Evolutionary conservation across 805 yeast species (phyloP).

Genomic region (Metschnikowia noctiluminum): DNA sequence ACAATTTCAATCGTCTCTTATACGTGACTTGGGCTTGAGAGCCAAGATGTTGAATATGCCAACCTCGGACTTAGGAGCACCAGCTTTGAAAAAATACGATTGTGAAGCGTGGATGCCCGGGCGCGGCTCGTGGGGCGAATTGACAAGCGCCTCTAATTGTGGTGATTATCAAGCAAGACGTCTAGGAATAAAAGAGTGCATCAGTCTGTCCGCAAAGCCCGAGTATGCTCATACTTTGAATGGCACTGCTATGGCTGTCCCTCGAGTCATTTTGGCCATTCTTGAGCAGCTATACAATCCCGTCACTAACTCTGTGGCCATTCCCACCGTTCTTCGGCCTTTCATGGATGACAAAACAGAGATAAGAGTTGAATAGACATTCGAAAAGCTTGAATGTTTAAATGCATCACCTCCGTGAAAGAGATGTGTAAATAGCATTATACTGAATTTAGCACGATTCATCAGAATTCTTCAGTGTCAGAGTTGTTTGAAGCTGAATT

Average conservation of each 20-base stretch:
- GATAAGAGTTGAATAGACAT: slow-evolving; percentile 4
- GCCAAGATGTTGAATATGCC: slow-evolving; percentile 90
- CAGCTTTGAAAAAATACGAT: slow-evolving; percentile 88
- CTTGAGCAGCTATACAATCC: slow-evolving; percentile 80
- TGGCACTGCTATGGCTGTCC: slow-evolving; percentile 95
- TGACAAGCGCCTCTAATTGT: slow-evolving; percentile 89
- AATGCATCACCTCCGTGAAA: too few species aligned
- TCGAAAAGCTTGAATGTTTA: neutral
- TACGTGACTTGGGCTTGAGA: slow-evolving; percentile 65
- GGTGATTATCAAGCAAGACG: slow-evolving; percentile 87
- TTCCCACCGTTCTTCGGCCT: slow-evolving; percentile 67
- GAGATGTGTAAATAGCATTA: slow-evolving; percentile 4
- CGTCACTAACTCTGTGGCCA: slow-evolving; percentile 44
- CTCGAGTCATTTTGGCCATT: slow-evolving; percentile 85
- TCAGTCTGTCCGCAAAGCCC: slow-evolving; percentile 26
- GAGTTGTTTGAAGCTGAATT: slow-evolving; percentile 15
- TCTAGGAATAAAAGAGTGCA: slow-evolving; percentile 59
- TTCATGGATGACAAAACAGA: slow-evolving; percentile 65
- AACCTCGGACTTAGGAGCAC: slow-evolving; percentile 85
- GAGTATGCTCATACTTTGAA: slow-evolving; percentile 77
- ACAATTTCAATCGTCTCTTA: slow-evolving; percentile 60
- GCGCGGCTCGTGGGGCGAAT: slow-evolving; percentile 87
- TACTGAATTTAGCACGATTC: neutral
- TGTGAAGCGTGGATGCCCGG: slow-evolving; percentile 99
- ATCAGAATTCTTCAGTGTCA: slow-evolving; percentile 12